Base-by-base conservation (phyloP, 495 filamentous ascomycete species). In the Antarctomyces pellizariae region DNA sequence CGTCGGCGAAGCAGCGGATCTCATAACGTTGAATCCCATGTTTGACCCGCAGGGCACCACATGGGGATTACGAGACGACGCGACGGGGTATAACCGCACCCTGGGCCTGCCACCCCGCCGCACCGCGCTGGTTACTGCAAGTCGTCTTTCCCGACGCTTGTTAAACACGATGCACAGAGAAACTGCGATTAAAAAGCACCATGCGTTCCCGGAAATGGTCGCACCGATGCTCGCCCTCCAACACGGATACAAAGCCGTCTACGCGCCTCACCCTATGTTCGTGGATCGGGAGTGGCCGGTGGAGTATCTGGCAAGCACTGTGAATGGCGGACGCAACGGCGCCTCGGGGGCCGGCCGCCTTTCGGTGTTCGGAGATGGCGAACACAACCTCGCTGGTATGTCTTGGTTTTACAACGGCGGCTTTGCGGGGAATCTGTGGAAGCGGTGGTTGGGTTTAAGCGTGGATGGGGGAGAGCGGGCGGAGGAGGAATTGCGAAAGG, bases 151-250 rank as follows among this genome's bases (percentile, higher is more conserved):
- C 8, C 68, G 71, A 30, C 68, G 75, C 19, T 63, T 97, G 2
- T 64, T 97, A 16, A 44, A 57, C 23, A 71, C 69, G 13, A 97
- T 97, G 86, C 86, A 97, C 52, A 59, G 62, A 29, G 83, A 92
- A 42, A 90, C 76, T 13, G 63, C 62, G 2, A 59, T 75, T 38
- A 58, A 71, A 28, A 76, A 73, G 27, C 84, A 84, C 49, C 73
- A 71, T 36, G 83, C 86, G 51, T 95, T 91, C 53, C 75, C 77
- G 0, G 86, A 97, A 47, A 93, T 93, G 82, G 93, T 76, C 76
- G 74, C 83, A 1, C 73, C 73, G 10, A 77, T 75, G 0, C 60
- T 68, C 3, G 75, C 83, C 5, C 57, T 97, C 2, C 89, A 95
- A 28, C 86, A 95, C 43, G 86, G 86, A 7, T 67, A 78, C 55